phyloP scores from a whole-genome alignment of 1,284 basidiomycete species.

The Tetrapyrgos nigripes region DNA sequence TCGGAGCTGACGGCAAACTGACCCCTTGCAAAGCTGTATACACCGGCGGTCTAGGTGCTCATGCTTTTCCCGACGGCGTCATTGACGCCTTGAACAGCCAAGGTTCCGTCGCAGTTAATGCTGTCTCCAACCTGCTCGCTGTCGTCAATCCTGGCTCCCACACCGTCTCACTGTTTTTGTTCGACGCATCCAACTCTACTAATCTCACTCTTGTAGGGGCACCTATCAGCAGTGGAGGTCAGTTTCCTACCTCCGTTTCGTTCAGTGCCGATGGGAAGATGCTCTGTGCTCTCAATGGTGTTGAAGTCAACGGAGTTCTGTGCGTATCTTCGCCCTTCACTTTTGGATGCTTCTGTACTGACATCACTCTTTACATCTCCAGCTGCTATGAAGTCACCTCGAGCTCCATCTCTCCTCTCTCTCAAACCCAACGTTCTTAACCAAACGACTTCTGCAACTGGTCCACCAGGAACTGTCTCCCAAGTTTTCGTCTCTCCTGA shows the following conservation, averaged over 20 bases:
- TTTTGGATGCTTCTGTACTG: neutral
- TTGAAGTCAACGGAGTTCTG: conserved; percentile 51
- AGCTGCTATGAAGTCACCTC: conserved; percentile 51
- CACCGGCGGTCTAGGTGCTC: conserved; percentile 10
- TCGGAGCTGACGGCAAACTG: conserved; percentile 3
- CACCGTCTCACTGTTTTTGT: conserved; percentile 50
- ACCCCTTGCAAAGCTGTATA: conserved; percentile 4
- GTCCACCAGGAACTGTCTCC: conserved; percentile 34
- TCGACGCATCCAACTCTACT: conserved; percentile 47
- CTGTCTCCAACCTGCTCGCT: conserved; percentile 9
- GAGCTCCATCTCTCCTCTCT: conserved; percentile 39
- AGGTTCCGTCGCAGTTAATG: conserved; percentile 8
- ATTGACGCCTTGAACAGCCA: conserved; percentile 5
- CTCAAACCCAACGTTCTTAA: conserved; percentile 47
- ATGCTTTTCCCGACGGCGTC: conserved; percentile 3
- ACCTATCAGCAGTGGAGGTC: conserved; percentile 47
- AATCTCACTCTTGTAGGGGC: conserved; percentile 45
- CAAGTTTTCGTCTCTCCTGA: conserved; percentile 17
- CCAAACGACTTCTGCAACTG: conserved; percentile 44
- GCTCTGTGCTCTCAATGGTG: conserved; percentile 54
- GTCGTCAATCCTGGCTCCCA: conserved; percentile 45
- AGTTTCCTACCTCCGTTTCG: conserved; percentile 54
- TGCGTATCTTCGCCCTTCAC: conserved; percentile 19
- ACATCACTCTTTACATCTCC: too few relatives aligned
- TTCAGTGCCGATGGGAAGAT: conserved; percentile 44